phyloP scores from a whole-genome alignment of 805 yeast species.

The Peterozyma toletana region DNA sequence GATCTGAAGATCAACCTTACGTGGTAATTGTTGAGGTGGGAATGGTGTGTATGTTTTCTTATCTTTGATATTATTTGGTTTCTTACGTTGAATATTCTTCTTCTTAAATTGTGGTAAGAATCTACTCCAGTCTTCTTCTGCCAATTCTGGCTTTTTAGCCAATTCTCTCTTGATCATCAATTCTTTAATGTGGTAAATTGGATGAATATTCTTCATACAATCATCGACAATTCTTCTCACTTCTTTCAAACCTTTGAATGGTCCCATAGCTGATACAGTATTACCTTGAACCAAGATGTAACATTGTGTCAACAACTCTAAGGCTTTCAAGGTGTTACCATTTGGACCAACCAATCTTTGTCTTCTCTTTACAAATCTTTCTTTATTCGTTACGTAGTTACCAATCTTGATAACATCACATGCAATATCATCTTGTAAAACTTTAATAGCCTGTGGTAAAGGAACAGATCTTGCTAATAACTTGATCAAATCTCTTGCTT shows the following conservation, averaged over 20 bases:
- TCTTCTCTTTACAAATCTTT: conserved; percentile 89
- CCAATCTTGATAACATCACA: conserved; percentile 97
- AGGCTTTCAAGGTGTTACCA: conserved; percentile 93
- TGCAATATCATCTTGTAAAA: conserved; percentile 85
- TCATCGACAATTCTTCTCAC: conserved; percentile 93
- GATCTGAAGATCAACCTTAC: conserved; percentile 94
- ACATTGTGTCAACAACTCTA: conserved; percentile 92
- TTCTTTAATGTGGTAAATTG: conserved; percentile 96
- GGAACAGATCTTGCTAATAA: conserved; percentile 94
- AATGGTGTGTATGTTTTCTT: conserved; percentile 92
- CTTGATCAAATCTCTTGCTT: conserved; percentile 92
- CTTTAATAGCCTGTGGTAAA: conserved; percentile 90
- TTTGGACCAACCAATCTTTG: conserved; percentile 95
- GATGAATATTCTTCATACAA: conserved; percentile 94
- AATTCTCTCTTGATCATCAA: conserved; percentile 95
- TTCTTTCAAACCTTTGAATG: conserved; percentile 86
- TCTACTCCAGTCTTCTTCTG: conserved; percentile 94
- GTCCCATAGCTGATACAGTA: conserved; percentile 96
- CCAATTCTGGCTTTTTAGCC: conserved; percentile 91
- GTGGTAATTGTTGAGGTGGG: conserved; percentile 96
- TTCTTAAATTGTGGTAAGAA: conserved; percentile 95
- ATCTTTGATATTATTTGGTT: conserved; percentile 55
- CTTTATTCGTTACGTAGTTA: conserved; percentile 80
- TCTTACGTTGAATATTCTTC: conserved; percentile 90
- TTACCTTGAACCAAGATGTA: conserved; percentile 95